Evolutionary conservation across 2,329 filamentous ascomycete species (phyloP), one percentile per base, ranked within the genome.

Genomic region (Stagonosporopsis chrysanthemi): DNA sequence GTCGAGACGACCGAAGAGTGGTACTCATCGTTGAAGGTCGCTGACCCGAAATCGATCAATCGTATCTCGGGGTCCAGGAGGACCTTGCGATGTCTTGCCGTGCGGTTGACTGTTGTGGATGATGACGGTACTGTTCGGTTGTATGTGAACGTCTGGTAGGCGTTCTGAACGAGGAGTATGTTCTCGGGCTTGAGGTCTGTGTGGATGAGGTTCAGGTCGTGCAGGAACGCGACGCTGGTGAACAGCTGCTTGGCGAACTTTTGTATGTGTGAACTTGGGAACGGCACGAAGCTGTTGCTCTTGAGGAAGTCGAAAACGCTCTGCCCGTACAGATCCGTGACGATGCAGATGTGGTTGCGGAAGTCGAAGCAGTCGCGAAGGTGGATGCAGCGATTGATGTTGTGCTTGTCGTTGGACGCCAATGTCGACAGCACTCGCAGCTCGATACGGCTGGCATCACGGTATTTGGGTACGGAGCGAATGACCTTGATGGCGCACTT

Each of bases 251-350:
- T 88, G 44, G 95, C 95, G 82, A 99, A 98, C 74, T 87, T 94
- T 77, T 98, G 95, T 57, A 99, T 99, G 77, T 99, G 95, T 65
- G 93, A 97, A 82, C 96, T 98, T 12, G 95, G 95, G 72, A 99
- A 99, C 0, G 95, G 95, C 17, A 97, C 92, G 73, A 99, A 99
- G 63, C 87, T 86, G 73, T 98, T 98, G 71, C 89, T 88, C 80
- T 99, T 99, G 44, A 99, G 83, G 68, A 99, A 99, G 78, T 99
- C 95, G 75, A 99, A 99, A 49, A 99, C 94, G 69, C 94, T 98
- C 73, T 97, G 94, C 44, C 94, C 94, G 29, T 98, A 85, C 15
- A 90, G 78, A 73, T 89, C 87, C 14, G 87, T 90, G 67, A 90
- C 87, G 59, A 90, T 90, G 82, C 95, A 99, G 66, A 99, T 98